Conservation (phyloP, 108 stramenopile genomes). For the Skeletonema potamos region DNA sequence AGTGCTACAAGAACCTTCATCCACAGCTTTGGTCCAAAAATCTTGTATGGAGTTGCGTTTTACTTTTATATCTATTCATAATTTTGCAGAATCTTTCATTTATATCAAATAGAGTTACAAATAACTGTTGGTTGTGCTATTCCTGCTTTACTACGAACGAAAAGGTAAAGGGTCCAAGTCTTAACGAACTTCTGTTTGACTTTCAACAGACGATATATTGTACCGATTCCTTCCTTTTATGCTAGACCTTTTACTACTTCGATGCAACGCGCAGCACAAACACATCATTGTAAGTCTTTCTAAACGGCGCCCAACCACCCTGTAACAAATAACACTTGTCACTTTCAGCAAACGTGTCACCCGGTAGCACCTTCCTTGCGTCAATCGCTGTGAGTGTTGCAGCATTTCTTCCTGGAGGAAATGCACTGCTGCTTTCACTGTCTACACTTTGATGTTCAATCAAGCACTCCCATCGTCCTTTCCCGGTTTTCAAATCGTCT, state of each 20-base stretch:
- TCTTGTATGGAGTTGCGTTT: not conserved
- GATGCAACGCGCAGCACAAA: conserved; percentile 43
- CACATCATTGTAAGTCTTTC: conserved; percentile 55
- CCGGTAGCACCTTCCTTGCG: conserved; percentile 15
- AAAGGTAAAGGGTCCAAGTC: no score
- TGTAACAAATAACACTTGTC: conserved; percentile 50
- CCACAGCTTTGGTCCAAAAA: not conserved
- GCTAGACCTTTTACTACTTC: no score
- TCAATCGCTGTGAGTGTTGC: conserved; percentile 55
- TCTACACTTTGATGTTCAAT: conserved; percentile 9
- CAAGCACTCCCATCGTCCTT: conserved; percentile 39
- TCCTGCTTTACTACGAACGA: no score
- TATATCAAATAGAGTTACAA: no score
- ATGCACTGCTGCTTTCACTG: not conserved
- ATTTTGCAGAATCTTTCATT: not conserved
- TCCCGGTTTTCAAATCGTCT: conserved; percentile 11
- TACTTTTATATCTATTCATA: not conserved
- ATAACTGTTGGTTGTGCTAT: no score
- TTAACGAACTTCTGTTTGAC: no score
- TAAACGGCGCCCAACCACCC: conserved; percentile 78
- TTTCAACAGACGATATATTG: no score
- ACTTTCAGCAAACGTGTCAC: not conserved
- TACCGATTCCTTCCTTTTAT: no score
- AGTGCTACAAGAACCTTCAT: not conserved
- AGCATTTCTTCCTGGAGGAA: conserved; percentile 75